Percentiles rank a stretch among this genome's conserved stretches.
Evolutionary conservation across 2,329 filamentous ascomycete genomes (phyloP).

Genomic region (Ampelomyces quisqualis): DNA sequence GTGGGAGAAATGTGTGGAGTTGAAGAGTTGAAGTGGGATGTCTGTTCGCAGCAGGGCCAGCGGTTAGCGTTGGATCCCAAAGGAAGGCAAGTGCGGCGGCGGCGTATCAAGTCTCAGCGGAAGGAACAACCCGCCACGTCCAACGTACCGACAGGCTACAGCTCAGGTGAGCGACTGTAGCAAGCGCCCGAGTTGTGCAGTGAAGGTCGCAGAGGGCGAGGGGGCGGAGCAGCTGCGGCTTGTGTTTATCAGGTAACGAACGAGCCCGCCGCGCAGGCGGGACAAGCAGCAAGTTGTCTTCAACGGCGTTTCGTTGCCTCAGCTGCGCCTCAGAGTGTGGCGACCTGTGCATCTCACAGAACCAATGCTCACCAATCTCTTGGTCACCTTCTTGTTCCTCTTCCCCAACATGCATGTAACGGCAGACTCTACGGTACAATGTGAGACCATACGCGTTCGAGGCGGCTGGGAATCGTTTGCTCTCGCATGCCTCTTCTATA

Average conservation of each 20-base stretch:
- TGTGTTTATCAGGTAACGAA: constrained; percentile 28
- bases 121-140: constrained; percentile 26
- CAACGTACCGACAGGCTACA: constrained; percentile 22
- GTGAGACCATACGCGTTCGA: constrained; percentile 23
- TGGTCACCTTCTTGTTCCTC: constrained; percentile 7
- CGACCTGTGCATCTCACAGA: constrained; percentile 34
- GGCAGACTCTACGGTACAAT: constrained; percentile 17
- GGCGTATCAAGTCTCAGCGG: constrained; percentile 35
- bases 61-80: constrained; percentile 38
- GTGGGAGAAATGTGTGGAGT: constrained; percentile 28
- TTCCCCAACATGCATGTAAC: constrained; percentile 11
- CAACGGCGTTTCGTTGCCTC: constrained; percentile 29
- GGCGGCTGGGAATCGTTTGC: constrained; percentile 15
- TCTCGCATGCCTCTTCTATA: constrained; percentile 20
- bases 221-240: constrained; percentile 13
- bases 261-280: constrained; percentile 22
- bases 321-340: constrained; percentile 26
- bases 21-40: constrained; percentile 41
- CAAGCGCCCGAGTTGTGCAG: constrained; percentile 8
- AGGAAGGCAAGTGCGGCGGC: constrained; percentile 38
- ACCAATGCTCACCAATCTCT: constrained; percentile 23
- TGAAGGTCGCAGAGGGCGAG: constrained; percentile 3
- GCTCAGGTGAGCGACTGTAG: constrained; percentile 1
- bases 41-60: constrained; percentile 22
- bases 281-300: too few species aligned